Base-by-base conservation (phyloP, 306 rosid genomes). In the Vicia villosa region DNA sequence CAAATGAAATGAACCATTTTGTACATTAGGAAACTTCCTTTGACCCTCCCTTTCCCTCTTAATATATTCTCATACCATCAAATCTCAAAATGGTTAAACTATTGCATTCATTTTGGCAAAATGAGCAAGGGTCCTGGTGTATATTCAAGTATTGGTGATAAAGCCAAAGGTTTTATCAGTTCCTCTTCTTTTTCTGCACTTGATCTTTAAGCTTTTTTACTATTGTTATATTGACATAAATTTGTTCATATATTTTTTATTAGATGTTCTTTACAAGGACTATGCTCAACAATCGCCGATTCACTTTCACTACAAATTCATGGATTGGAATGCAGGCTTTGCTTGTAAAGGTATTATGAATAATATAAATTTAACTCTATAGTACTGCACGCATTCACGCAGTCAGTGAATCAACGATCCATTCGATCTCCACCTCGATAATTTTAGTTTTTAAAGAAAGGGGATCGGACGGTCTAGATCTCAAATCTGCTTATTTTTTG, bases 261-360 rank as follows among this genome's bases (percentile, higher is more conserved):
- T 66, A 89, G 96, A 66, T 83, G 87, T 89, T 73, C 92, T 85
- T 67, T 80, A 83, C 57, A 85, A 79, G 69, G 90, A 82, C 75
- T 85, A 81, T 71, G 80, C 71, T 41, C 47, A 75, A 28, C 80
- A 28, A 36, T 81, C 82, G 30, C 86, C 84, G 16, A 55, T 59
- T 68, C 85, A 80, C 74, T 79, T 66, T 73, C 83, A 79, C 57
- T 75, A 68, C 75, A 81, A 80, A 32, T 9, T 76, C 75, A 30
- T 87, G 79, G 83, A 81, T 67, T 85, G 88, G 83, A 89, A 74
- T 56, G 68, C 72, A 21, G 86, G 80, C 70, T 68, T 89, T 68
- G 73, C 92, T 42, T 85, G 83, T 75, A 78, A 78, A 85, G 80
- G 92, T 89, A 77, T 63, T 81, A 66, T 52, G 34, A 69, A 77